These are phyloP conservation scores for Boletales sp. DNA, from an alignment of 768 basidiomycete species.

Conservation along the genomic window DNA sequence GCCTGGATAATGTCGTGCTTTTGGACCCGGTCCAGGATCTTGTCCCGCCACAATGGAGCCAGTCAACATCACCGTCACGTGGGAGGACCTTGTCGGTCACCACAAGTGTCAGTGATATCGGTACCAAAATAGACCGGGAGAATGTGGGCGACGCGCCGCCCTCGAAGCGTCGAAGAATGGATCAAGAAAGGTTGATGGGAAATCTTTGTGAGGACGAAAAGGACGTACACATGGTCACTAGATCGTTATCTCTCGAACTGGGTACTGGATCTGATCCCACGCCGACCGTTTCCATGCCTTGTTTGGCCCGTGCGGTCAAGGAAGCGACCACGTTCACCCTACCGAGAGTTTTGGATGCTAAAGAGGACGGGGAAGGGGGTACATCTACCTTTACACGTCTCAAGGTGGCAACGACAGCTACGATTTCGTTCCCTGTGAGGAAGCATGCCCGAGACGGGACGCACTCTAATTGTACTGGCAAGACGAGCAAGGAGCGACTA, in stretches of 20 bases:
- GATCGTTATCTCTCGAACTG: no score
- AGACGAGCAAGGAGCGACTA: not conserved
- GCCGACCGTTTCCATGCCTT: not conserved
- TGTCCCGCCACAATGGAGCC: not conserved
- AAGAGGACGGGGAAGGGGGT: not conserved
- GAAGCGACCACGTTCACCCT: not conserved
- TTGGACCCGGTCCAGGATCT: not conserved
- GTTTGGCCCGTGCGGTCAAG: not conserved
- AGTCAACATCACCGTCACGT: not conserved
- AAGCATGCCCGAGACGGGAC: constrained; percentile 6
- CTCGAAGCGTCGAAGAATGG: constrained; percentile 17
- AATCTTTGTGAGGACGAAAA: not conserved
- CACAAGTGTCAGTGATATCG: not conserved
- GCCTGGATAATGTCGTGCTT: constrained; percentile 14
- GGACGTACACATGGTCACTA: not conserved
- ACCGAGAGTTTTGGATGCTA: not conserved
- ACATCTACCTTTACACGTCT: no score
- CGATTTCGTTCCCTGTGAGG: constrained; percentile 20
- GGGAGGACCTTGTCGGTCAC: not conserved
- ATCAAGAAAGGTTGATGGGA: not conserved
- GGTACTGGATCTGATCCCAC: not conserved
- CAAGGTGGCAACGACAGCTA: not conserved
- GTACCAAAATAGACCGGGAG: not conserved
- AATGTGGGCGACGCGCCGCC: not conserved
- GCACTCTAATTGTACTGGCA: not conserved